A percentile compares a stretch with the other conserved stretches of the same genome.
Conservation (phyloP, 2,329 filamentous ascomycete species). For the Alternaria sp. region DNA sequence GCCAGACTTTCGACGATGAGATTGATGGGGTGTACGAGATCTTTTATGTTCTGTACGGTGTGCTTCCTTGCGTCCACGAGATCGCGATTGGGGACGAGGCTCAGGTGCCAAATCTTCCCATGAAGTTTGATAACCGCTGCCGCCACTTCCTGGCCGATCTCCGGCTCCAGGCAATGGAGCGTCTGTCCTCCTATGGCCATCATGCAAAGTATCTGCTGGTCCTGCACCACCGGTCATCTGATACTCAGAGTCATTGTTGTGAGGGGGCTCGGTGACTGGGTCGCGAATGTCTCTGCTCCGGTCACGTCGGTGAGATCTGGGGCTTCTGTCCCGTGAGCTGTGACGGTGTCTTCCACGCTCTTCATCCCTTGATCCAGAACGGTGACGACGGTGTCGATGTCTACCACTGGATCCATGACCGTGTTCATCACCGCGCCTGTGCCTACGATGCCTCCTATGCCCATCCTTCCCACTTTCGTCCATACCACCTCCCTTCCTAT, state of each 20-base stretch:
- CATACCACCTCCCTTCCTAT: neutral
- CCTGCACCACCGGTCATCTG: constrained; percentile 11
- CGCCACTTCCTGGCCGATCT: neutral
- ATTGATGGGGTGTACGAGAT: neutral
- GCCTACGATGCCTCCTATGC: neutral
- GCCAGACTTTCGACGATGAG: neutral
- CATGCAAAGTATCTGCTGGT: neutral
- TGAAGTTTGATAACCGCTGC: constrained; percentile 1
- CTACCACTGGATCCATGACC: neutral
- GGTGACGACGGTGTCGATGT: neutral
- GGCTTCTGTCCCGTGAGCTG: neutral
- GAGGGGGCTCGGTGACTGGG: neutral
- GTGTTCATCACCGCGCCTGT: neutral
- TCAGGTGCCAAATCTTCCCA: neutral
- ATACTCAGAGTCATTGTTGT: neutral
- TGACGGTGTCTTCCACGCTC: neutral
- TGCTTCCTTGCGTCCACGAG: neutral
- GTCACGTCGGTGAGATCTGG: neutral
- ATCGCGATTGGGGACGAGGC: neutral
- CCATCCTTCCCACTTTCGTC: neutral
- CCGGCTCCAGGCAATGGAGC: neutral
- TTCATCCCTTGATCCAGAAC: neutral
- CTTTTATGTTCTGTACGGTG: neutral
- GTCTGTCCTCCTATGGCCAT: neutral
- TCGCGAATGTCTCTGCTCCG: neutral